phyloP scores from a whole-genome alignment of 495 filamentous ascomycete genomes.

The Schizothecium vesticola region DNA sequence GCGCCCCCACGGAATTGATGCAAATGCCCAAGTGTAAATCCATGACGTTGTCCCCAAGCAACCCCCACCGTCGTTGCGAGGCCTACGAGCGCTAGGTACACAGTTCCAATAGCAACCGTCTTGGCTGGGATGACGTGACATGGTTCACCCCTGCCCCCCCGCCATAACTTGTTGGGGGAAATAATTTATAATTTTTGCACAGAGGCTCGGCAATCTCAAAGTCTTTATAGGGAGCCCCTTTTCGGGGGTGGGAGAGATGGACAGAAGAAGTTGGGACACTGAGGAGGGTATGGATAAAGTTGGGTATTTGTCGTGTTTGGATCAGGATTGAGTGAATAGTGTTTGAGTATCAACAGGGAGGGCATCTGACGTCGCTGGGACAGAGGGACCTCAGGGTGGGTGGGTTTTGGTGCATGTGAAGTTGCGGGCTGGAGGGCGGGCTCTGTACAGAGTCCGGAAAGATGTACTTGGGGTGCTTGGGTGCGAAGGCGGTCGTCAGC shows the following conservation, averaged over 20 bases:
- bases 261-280: background rate
- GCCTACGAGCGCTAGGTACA: background rate
- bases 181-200: slow-evolving; percentile 7
- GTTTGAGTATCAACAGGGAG: background rate
- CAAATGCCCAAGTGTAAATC: background rate
- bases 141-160: background rate
- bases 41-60: background rate
- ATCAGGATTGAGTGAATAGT: background rate
- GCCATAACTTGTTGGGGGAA: slow-evolving; percentile 4
- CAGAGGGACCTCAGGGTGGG: too few species aligned
- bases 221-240: slow-evolving; percentile 5
- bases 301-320: background rate
- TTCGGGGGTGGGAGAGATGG: background rate
- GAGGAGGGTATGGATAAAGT: background rate
- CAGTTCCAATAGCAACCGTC: background rate
- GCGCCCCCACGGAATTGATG: background rate
- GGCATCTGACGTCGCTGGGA: background rate
- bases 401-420: background rate
- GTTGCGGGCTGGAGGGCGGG: background rate
- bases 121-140: slow-evolving; percentile 16
- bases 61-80: background rate
- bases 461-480: background rate
- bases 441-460: background rate
- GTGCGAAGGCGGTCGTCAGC: background rate
- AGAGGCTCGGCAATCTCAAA: background rate